Evolutionary conservation across 108 stramenopile species (phyloP).

Genomic region (Skeletonema grethae): DNA sequence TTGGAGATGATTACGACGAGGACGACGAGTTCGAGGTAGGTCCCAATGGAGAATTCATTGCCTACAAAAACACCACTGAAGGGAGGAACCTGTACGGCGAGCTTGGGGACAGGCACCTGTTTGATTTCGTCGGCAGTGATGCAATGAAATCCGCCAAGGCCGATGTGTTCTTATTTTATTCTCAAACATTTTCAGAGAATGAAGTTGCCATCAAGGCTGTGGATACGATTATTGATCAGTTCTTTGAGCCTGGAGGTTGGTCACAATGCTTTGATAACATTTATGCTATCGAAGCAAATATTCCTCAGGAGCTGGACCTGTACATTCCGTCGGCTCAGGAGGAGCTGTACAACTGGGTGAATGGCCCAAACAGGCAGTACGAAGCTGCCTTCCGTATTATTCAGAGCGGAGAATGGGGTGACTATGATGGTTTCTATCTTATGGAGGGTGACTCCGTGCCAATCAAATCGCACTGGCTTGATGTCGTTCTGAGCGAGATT

Average conservation of each 20-base stretch:
- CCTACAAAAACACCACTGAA: conserved; percentile 8
- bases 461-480: conserved; percentile 68
- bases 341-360: conserved; percentile 74
- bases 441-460: conserved; percentile 78
- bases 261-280: conserved; percentile 67
- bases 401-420: conserved; percentile 65
- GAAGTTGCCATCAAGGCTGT: conserved; percentile 61
- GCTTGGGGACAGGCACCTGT: conserved; percentile 20
- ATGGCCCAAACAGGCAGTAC: conserved; percentile 77
- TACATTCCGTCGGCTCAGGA: conserved; percentile 57
- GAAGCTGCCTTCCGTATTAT: conserved; percentile 70
- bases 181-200: conserved; percentile 63
- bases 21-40: conserved; percentile 22
- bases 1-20: conserved; percentile 50
- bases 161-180: conserved; percentile 74
- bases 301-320: conserved; percentile 54
- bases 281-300: conserved; percentile 67
- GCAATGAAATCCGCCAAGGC: conserved; percentile 54
- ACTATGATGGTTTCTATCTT: conserved; percentile 70
- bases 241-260: conserved; percentile 69
- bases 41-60: conserved; percentile 22
- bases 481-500: conserved; percentile 60
- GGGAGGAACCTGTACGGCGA: conserved; percentile 8
- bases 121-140: conserved; percentile 56
- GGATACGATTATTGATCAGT: conserved; percentile 61